phyloP scores from a whole-genome alignment of 164 flowering plant genomes.

The Platanus orientalis region DNA sequence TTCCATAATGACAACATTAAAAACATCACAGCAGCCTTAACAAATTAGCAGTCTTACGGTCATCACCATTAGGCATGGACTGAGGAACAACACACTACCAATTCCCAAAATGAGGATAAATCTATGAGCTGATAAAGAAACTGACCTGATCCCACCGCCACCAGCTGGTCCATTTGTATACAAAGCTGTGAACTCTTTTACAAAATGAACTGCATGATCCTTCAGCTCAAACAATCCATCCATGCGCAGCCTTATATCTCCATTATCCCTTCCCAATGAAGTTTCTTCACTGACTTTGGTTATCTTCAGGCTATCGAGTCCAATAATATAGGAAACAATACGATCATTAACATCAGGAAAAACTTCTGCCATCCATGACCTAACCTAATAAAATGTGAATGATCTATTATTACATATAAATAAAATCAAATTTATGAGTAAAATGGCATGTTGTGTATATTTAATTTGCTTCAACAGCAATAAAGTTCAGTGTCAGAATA shows the following conservation, averaged over 20 bases:
- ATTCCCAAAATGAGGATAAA: conserved; percentile 1
- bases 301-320: conserved; percentile 82
- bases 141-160: conserved; percentile 92
- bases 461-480: background rate
- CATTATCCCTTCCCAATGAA: conserved; percentile 13
- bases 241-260: conserved; percentile 82
- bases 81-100: no score
- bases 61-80: background rate
- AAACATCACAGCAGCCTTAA: no score
- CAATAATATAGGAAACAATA: conserved; percentile 75
- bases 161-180: conserved; percentile 99
- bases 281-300: conserved; percentile 13
- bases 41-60: background rate
- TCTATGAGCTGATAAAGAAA: conserved; percentile 5
- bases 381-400: conserved; percentile 43
- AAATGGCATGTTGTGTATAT: no score
- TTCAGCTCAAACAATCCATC: conserved; percentile 76
- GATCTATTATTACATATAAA: background rate
- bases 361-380: conserved; percentile 87
- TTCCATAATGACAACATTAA: background rate
- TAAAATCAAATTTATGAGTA: background rate
- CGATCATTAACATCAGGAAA: conserved; percentile 42
- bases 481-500: background rate
- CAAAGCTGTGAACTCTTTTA: conserved; percentile 71
- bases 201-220: conserved; percentile 71